Percentiles rank a stretch among this genome's conserved stretches.
phyloP scores from a whole-genome alignment of 179 eudicot species.

The Carnegiea gigantea region DNA sequence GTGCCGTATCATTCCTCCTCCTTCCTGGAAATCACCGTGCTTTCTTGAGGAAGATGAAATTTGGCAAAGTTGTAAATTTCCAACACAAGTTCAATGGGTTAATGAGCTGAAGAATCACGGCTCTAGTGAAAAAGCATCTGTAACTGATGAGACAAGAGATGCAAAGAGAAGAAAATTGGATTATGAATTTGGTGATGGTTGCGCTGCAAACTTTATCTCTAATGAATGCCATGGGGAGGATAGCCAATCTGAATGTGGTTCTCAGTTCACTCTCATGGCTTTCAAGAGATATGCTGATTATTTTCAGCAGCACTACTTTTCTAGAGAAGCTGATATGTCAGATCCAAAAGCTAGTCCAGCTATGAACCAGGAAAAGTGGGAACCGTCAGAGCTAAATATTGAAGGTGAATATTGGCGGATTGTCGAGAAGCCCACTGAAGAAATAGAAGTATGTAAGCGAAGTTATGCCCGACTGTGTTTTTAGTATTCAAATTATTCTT shows the following conservation, averaged over 20 bases:
- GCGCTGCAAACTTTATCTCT: slow-evolving; percentile 28
- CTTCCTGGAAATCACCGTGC: slow-evolving; percentile 70
- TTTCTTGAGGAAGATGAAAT: slow-evolving; percentile 44
- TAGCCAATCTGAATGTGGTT: slow-evolving; percentile 42
- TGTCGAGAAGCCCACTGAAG: slow-evolving; percentile 65
- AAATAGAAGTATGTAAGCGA: slow-evolving; percentile 64
- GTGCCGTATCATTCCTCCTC: slow-evolving; percentile 83
- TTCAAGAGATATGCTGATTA: slow-evolving; percentile 71
- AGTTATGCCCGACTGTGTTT: slow-evolving; percentile 8
- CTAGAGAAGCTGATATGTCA: slow-evolving; percentile 24
- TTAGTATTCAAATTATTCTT: background rate
- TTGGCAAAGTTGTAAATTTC: slow-evolving; percentile 47
- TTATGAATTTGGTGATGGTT: slow-evolving; percentile 29
- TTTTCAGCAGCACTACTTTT: slow-evolving; percentile 56
- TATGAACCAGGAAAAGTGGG: slow-evolving; percentile 20
- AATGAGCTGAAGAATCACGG: slow-evolving; percentile 37
- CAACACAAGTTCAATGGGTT: slow-evolving; percentile 49
- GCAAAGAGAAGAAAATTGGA: slow-evolving; percentile 43
- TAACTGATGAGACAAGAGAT: slow-evolving; percentile 29
- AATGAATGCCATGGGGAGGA: slow-evolving; percentile 23
- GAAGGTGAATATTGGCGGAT: slow-evolving; percentile 90
- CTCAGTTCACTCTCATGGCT: slow-evolving; percentile 53
- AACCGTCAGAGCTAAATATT: slow-evolving; percentile 50
- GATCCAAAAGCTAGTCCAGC: slow-evolving; percentile 23
- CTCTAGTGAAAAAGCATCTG: slow-evolving; percentile 30